Percentiles rank a stretch among this genome's conserved stretches.
Evolutionary conservation across 2,329 filamentous ascomycete genomes (phyloP).

Genomic region (Fonsecaea multimorphosa): DNA sequence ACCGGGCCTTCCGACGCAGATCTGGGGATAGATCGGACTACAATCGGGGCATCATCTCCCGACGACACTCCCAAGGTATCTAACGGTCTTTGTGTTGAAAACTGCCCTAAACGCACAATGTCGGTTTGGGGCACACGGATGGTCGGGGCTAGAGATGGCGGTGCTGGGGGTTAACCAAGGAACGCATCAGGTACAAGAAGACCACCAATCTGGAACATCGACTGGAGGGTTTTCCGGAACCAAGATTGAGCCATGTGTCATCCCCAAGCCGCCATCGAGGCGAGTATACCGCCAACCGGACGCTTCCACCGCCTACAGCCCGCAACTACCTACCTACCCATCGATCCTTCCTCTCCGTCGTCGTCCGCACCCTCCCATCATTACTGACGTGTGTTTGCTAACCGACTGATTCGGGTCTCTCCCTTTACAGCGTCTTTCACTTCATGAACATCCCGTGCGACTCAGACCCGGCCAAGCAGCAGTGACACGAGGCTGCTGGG

Average conservation of each 20-base stretch:
- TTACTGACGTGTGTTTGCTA: slow-evolving; percentile 8
- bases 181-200: slow-evolving; percentile 15
- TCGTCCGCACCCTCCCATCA: background rate
- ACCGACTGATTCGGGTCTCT: slow-evolving; percentile 16
- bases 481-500: slow-evolving; percentile 77
- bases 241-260: slow-evolving; percentile 16
- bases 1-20: background rate
- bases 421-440: slow-evolving; percentile 17
- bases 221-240: slow-evolving; percentile 15
- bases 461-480: slow-evolving; percentile 46
- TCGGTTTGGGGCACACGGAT: slow-evolving; percentile 59
- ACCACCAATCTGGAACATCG: slow-evolving; percentile 11
- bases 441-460: slow-evolving; percentile 10
- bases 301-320: slow-evolving; percentile 1
- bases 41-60: slow-evolving; percentile 44
- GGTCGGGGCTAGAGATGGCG: slow-evolving; percentile 58
- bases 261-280: slow-evolving; percentile 24
- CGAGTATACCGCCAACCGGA: slow-evolving; percentile 13
- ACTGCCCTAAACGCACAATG: too few species aligned
- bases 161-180: slow-evolving; percentile 62
- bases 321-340: slow-evolving; percentile 2
- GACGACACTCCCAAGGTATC: slow-evolving; percentile 69
- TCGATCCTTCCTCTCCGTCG: slow-evolving; percentile 4
- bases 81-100: slow-evolving; percentile 64
- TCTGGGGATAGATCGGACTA: background rate